Evolutionary conservation across 1,139 yeast species (phyloP).

Genomic region (Kodamaea derodonti): DNA sequence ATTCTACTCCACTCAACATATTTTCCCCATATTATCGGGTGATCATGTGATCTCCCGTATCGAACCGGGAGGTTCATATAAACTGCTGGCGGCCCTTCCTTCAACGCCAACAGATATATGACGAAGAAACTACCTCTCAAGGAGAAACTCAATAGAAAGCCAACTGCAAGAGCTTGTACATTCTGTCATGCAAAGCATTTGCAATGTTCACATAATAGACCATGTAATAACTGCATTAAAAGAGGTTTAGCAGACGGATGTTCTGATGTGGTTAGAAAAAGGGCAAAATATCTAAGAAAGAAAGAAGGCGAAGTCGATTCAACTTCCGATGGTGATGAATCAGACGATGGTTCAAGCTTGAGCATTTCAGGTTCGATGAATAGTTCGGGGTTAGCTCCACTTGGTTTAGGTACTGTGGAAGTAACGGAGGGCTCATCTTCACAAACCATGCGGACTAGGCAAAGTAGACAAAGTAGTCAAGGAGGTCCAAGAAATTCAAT

Average conservation of each 20-base stretch:
- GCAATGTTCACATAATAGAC: constrained; percentile 59
- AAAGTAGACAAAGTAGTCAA: no score
- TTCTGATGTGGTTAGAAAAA: constrained; percentile 55
- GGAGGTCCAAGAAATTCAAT: no score
- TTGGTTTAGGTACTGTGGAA: no score
- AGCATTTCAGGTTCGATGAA: background rate
- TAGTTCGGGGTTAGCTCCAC: background rate
- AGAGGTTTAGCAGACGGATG: constrained; percentile 55
- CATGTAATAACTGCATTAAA: constrained; percentile 67
- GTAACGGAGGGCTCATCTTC: background rate
- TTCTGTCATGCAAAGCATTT: constrained; percentile 71
- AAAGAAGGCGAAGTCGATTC: background rate
- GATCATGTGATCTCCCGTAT: background rate
- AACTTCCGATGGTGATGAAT: background rate
- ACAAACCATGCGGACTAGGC: no score
- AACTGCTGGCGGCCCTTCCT: no score
- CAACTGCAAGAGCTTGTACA: constrained; percentile 64
- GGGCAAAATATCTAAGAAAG: constrained; percentile 40
- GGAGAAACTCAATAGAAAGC: constrained; percentile 52
- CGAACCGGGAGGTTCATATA: background rate
- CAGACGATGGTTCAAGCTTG: background rate
- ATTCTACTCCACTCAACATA: background rate
- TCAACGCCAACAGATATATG: no score
- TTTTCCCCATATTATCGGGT: background rate
- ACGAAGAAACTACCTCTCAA: constrained; percentile 55